These are phyloP conservation scores for Pleodorina starrii DNA, from an alignment of 139 green algal genomes.

Conservation along the genomic window DNA sequence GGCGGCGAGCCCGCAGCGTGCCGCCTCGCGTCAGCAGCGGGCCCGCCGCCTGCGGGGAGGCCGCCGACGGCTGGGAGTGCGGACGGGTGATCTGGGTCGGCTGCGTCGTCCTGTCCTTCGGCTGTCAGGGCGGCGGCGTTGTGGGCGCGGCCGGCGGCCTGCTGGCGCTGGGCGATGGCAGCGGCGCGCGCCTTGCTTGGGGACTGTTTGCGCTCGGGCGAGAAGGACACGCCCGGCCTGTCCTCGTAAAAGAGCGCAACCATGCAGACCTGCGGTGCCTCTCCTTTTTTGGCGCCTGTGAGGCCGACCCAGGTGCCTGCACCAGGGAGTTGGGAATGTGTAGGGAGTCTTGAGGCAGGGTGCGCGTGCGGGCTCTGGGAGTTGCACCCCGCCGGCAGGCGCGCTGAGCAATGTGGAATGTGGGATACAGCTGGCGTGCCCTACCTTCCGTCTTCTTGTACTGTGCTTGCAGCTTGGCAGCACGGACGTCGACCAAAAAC, in stretches of 20 bases:
- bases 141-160: neutral
- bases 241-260: constrained; percentile 56
- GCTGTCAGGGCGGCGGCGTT: too few relatives aligned
- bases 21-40: neutral
- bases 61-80: too few relatives aligned
- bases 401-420: too few relatives aligned
- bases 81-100: neutral
- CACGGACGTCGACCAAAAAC: constrained; percentile 69
- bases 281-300: constrained; percentile 39
- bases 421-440: neutral
- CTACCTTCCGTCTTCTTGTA: constrained; percentile 65
- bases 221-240: neutral
- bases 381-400: too few relatives aligned
- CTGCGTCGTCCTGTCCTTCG: neutral
- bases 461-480: constrained; percentile 65
- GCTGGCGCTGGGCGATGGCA: neutral
- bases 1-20: neutral
- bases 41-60: neutral
- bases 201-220: neutral
- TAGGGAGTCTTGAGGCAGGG: too few relatives aligned
- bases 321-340: neutral
- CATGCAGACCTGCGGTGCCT: constrained; percentile 54
- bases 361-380: too few relatives aligned
- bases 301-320: constrained; percentile 63
- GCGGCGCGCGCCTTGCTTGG: neutral